Percentiles rank a stretch among this genome's conserved stretches.
Conservation (phyloP, 495 filamentous ascomycete genomes). For the Usnea hakonensis region DNA sequence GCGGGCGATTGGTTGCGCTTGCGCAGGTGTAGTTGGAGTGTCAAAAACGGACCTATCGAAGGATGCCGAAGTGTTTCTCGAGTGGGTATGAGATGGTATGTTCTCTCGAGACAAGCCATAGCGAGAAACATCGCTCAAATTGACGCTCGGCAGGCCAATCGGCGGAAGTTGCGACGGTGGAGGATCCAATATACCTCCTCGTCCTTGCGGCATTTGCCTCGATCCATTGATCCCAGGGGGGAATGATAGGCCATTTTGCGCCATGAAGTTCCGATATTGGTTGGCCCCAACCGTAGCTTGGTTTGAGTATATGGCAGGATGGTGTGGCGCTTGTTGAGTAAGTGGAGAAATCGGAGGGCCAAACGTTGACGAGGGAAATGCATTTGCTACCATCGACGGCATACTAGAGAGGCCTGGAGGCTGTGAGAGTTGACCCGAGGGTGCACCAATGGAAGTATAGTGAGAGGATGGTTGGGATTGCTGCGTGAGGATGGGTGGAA, state of each 20-base stretch:
- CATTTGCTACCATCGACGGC: slow-evolving; percentile 47
- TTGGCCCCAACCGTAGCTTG: slow-evolving; percentile 37
- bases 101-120: slow-evolving; percentile 29
- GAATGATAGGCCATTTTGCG: slow-evolving; percentile 51
- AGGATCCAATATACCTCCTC: slow-evolving; percentile 55
- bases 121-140: slow-evolving; percentile 21
- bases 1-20: slow-evolving; percentile 60
- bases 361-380: slow-evolving; percentile 23
- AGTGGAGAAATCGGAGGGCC: slow-evolving; percentile 21
- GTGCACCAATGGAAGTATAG: slow-evolving; percentile 40
- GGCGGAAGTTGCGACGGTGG: slow-evolving; percentile 28
- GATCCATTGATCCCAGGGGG: slow-evolving; percentile 52
- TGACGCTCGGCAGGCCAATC: slow-evolving; percentile 24
- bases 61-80: slow-evolving; percentile 52
- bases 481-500: slow-evolving; percentile 33
- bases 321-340: slow-evolving; percentile 31
- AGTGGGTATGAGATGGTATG: slow-evolving; percentile 42
- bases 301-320: slow-evolving; percentile 49
- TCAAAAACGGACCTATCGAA: slow-evolving; percentile 46
- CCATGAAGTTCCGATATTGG: slow-evolving; percentile 46
- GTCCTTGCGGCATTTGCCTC: slow-evolving; percentile 51
- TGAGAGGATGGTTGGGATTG: slow-evolving; percentile 39
- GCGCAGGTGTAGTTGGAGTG: slow-evolving; percentile 31
- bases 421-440: slow-evolving; percentile 37
- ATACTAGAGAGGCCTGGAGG: slow-evolving; percentile 43